These are phyloP conservation scores for Solanum arcanum DNA, from an alignment of 257 asterid genomes.

Conservation along the genomic window DNA sequence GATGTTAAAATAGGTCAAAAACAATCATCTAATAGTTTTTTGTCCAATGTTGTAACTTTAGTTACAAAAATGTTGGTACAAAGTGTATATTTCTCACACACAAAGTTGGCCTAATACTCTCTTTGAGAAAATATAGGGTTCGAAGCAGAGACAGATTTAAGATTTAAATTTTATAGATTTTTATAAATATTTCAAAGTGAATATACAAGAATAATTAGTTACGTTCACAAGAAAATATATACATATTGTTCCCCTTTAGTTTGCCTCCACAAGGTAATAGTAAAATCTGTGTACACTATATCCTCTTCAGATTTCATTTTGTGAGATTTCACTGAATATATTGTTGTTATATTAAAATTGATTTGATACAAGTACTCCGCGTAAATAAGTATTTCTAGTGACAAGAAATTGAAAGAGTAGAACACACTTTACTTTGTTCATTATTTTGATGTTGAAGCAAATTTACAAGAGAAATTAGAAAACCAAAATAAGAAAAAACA, in stretches of 20 bases:
- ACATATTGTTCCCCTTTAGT: neutral
- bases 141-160: neutral
- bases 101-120: neutral
- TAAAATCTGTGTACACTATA: too few species aligned
- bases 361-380: fast-evolving
- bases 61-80: neutral
- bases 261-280: too few species aligned
- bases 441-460: neutral
- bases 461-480: neutral
- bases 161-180: neutral
- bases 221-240: neutral
- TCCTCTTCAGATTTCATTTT: fast-evolving
- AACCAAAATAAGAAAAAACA: neutral
- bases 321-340: too few species aligned
- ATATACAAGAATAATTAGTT: neutral
- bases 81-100: neutral
- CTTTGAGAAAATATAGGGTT: neutral
- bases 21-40: neutral
- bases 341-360: neutral
- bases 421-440: neutral
- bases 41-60: neutral
- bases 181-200: neutral
- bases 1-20: neutral
- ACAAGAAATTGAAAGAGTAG: neutral
- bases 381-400: neutral